Evolutionary conservation across 208 protist genomes (phyloP).

Genomic region (Acanthamoeba triangularis): DNA sequence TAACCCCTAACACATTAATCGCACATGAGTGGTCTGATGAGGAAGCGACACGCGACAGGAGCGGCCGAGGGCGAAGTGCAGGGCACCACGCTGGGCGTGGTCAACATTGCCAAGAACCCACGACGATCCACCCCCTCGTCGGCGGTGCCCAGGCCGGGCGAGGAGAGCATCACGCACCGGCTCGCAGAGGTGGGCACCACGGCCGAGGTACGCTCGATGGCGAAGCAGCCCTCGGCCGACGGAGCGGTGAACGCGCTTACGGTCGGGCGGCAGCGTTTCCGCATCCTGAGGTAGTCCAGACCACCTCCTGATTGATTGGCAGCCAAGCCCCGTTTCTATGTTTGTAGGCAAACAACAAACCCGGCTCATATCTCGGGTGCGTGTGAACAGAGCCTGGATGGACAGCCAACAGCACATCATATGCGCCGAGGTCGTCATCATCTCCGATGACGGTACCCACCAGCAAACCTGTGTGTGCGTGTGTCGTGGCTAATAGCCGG

Average conservation of each 20-base stretch:
- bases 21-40: not conserved
- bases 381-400: not conserved
- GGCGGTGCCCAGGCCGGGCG: not conserved
- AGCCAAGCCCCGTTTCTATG: too few species aligned
- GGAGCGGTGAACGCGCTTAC: constrained; percentile 34
- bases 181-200: constrained; percentile 56
- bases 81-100: constrained; percentile 34
- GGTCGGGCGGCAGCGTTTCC: constrained; percentile 42
- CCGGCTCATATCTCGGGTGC: not conserved
- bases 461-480: too few species aligned
- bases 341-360: too few species aligned
- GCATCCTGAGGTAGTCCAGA: constrained; percentile 10
- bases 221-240: constrained; percentile 35
- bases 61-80: not conserved
- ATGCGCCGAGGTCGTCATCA: constrained; percentile 43
- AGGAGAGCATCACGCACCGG: not conserved
- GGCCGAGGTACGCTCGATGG: constrained; percentile 4
- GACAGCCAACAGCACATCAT: not conserved
- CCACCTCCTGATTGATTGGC: too few species aligned
- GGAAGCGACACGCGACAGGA: not conserved
- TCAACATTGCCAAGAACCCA: not conserved
- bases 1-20: too few species aligned
- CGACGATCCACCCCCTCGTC: not conserved
- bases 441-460: not conserved
- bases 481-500: too few species aligned